phyloP scores from a whole-genome alignment of 345 rosid genomes.

The Lumnitzera littorea region DNA sequence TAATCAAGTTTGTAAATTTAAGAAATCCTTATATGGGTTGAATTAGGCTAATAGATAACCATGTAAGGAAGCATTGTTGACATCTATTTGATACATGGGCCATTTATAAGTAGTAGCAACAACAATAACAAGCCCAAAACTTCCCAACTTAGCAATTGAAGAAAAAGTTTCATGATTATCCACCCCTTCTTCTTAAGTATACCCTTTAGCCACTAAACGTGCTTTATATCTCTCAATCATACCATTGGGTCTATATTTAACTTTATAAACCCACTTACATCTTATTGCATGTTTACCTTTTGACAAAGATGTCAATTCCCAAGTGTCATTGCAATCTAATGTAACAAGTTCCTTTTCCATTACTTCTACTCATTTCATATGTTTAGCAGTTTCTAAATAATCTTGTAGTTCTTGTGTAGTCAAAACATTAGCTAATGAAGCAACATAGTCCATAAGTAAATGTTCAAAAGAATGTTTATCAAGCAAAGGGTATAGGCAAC shows the following conservation, averaged over 20 bases:
- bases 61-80: background rate
- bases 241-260: background rate
- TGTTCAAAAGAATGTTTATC: too few species aligned
- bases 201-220: background rate
- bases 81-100: background rate
- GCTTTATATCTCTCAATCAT: background rate
- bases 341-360: background rate
- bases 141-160: background rate
- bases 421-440: too few species aligned
- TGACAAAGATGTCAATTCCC: background rate
- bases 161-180: background rate
- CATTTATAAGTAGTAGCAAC: background rate
- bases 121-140: background rate
- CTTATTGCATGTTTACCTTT: background rate
- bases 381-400: background rate
- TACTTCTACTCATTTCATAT: background rate
- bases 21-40: too few species aligned
- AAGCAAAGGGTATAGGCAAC: too few species aligned
- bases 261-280: background rate
- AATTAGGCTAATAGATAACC: too few species aligned
- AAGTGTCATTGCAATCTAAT: background rate
- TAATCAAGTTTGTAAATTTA: too few species aligned
- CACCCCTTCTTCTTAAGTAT: background rate
- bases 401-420: too few species aligned
- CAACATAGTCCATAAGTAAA: too few species aligned